Conservation (phyloP, 345 rosid species). For the Dipteronia dyeriana region DNA sequence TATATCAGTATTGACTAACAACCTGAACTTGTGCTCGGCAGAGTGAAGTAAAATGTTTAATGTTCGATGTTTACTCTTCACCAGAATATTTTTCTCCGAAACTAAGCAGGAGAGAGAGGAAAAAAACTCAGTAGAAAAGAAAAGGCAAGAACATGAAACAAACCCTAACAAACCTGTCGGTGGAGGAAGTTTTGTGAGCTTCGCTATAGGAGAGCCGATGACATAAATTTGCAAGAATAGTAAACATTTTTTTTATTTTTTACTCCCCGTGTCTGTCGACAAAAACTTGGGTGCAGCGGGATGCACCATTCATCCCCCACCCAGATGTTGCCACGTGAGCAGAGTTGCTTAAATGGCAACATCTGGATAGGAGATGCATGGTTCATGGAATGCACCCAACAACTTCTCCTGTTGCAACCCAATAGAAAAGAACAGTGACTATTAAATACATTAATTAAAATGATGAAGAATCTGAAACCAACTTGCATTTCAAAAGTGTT, state of each 20-base stretch:
- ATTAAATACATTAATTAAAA: no score
- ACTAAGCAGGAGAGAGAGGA: conserved; percentile 2
- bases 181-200: background rate
- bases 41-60: background rate
- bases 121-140: background rate
- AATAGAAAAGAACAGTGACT: no score
- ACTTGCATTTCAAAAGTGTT: no score
- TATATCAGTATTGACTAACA: background rate
- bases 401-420: no score
- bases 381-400: no score
- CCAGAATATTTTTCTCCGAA: conserved; percentile 1
- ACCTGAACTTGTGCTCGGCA: background rate
- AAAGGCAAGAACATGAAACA: background rate
- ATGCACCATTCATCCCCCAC: no score
- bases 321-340: no score
- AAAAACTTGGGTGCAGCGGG: no score
- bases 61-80: background rate
- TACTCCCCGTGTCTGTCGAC: no score
- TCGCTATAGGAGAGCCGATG: background rate
- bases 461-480: background rate
- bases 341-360: no score
- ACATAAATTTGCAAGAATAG: background rate
- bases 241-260: background rate
- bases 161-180: conserved; percentile 18
- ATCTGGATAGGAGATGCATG: no score